phyloP scores from a whole-genome alignment of 116 monocot species.

The Cymodocea nodosa region DNA sequence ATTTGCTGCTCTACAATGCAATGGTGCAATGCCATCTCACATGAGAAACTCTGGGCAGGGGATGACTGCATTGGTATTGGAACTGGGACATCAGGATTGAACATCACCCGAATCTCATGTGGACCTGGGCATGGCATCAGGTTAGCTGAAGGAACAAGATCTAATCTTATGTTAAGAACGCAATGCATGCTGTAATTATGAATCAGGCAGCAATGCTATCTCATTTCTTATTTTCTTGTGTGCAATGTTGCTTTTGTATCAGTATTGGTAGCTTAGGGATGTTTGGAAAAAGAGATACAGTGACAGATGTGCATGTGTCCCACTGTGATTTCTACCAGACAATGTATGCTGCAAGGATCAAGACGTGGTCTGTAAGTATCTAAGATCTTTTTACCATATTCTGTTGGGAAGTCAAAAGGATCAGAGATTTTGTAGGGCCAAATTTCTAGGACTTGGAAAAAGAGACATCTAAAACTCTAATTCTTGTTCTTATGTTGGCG shows the following conservation, averaged over 20 bases:
- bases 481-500: neutral
- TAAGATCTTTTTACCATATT: too few species aligned
- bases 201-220: neutral
- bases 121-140: constrained; percentile 41
- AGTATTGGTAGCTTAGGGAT: constrained; percentile 44
- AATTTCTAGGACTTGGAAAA: too few species aligned
- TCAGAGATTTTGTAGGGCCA: too few species aligned
- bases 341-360: constrained; percentile 37
- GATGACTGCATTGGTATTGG: constrained; percentile 42
- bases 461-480: neutral
- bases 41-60: constrained; percentile 6
- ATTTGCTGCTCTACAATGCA: too few species aligned
- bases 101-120: constrained; percentile 13
- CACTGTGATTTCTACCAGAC: constrained; percentile 18
- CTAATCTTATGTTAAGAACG: neutral
- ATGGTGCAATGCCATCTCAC: neutral
- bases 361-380: constrained; percentile 42
- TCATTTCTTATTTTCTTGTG: neutral
- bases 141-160: neutral
- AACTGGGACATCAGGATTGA: constrained; percentile 6
- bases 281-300: constrained; percentile 4
- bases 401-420: too few species aligned
- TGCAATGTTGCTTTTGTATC: neutral
- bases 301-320: constrained; percentile 23
- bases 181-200: neutral